phyloP scores from a whole-genome alignment of 495 filamentous ascomycete genomes.

The Penicillium diatomitis region DNA sequence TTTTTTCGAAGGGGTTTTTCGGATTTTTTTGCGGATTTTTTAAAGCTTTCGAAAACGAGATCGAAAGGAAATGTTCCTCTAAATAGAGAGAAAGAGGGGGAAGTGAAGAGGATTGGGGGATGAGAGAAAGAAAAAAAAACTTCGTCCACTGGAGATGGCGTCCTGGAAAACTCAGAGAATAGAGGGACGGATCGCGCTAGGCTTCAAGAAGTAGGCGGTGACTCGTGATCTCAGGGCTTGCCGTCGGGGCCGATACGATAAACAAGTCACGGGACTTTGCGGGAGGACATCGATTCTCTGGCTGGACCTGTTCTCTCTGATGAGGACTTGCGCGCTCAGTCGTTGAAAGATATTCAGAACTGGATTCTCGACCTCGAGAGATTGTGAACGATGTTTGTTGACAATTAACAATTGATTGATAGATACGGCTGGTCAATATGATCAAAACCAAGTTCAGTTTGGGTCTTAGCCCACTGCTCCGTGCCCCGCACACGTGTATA shows the following conservation, averaged over 20 bases:
- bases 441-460: too few species aligned
- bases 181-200: slow-evolving; percentile 19
- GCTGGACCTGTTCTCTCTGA: too few species aligned
- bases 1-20: slow-evolving; percentile 23
- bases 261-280: too few species aligned
- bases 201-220: slow-evolving; percentile 7
- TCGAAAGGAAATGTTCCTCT: slow-evolving; percentile 31
- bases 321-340: too few species aligned
- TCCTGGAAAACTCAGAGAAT: slow-evolving; percentile 32
- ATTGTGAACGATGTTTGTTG: too few species aligned
- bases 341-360: too few species aligned
- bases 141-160: slow-evolving; percentile 31
- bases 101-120: slow-evolving; percentile 25
- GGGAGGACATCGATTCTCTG: too few species aligned
- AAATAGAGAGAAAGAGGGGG: slow-evolving; percentile 32
- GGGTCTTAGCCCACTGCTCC: too few species aligned
- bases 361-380: too few species aligned
- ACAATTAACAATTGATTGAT: too few species aligned
- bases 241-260: not conserved
- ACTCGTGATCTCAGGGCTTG: slow-evolving; percentile 18
- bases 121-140: slow-evolving; percentile 25
- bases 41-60: slow-evolving; percentile 35
- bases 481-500: too few species aligned
- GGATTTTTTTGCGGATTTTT: slow-evolving; percentile 36
- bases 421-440: too few species aligned